phyloP scores from a whole-genome alignment of 2,329 filamentous ascomycete genomes.

The Chaetomium globosum region DNA sequence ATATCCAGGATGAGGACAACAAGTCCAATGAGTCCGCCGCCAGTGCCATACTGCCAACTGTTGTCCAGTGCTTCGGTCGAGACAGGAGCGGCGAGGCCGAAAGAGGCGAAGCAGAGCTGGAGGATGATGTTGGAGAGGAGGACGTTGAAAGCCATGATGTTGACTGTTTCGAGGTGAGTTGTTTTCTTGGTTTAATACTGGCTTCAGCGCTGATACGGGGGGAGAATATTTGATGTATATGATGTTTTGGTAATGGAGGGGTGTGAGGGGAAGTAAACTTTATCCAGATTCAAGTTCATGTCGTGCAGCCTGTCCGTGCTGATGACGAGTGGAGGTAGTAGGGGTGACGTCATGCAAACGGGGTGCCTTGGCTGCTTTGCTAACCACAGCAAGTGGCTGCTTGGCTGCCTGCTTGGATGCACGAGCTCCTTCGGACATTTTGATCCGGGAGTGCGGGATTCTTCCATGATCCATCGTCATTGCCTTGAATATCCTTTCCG shows the following conservation, averaged over 20 bases:
- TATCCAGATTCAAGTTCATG: background rate
- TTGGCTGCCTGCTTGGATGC: too few relatives aligned
- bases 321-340: background rate
- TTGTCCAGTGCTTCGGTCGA: constrained; percentile 45
- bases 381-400: too few relatives aligned
- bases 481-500: too few relatives aligned
- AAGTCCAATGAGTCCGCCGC: constrained; percentile 64
- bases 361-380: background rate
- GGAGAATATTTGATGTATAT: background rate
- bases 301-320: background rate
- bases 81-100: constrained; percentile 54
- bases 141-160: constrained; percentile 41
- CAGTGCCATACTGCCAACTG: constrained; percentile 61
- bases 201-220: background rate
- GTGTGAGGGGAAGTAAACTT: background rate
- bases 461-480: too few relatives aligned
- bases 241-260: background rate
- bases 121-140: constrained; percentile 49
- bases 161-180: background rate
- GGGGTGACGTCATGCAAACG: background rate
- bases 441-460: too few relatives aligned
- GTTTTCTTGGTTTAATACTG: background rate
- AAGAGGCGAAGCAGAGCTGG: constrained; percentile 55
- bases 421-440: too few relatives aligned
- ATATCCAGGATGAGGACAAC: constrained; percentile 65